Percentiles rank a stretch among this genome's conserved stretches.
Conservation (phyloP, 2,329 filamentous ascomycete species). For the Berkeleyomyces basicola region DNA sequence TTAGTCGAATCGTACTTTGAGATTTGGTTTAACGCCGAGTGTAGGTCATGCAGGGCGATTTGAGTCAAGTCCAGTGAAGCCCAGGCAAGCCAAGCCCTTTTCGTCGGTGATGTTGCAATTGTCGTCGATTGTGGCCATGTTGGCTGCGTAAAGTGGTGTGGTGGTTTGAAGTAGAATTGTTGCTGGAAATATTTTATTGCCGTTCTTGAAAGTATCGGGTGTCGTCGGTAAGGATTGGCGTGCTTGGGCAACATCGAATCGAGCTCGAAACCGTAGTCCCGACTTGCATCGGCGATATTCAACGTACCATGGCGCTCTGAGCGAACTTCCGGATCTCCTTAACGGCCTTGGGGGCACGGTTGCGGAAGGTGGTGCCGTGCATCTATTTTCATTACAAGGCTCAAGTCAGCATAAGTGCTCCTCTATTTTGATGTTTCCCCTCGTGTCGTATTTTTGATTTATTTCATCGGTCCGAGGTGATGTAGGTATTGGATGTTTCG, state of each 20-base stretch:
- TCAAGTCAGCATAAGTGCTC: slow-evolving; percentile 21
- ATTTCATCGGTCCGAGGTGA: neutral
- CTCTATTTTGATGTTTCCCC: slow-evolving; percentile 1
- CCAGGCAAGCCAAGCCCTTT: neutral
- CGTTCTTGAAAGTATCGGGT: neutral
- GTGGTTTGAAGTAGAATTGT: neutral
- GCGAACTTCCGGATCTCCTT: slow-evolving; percentile 99
- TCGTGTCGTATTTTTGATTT: neutral
- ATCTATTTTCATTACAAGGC: slow-evolving; percentile 38
- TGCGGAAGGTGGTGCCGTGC: slow-evolving; percentile 98
- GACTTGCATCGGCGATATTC: slow-evolving; percentile 3
- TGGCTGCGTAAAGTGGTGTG: neutral
- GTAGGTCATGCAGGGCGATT: neutral
- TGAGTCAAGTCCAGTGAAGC: neutral
- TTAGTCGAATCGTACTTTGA: slow-evolving; percentile 9
- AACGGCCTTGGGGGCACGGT: slow-evolving; percentile 94
- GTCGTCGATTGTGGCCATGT: neutral
- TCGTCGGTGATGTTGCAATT: neutral
- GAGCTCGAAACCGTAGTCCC: slow-evolving; percentile 6
- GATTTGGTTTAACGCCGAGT: neutral
- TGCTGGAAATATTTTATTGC: neutral
- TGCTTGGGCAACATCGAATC: neutral
- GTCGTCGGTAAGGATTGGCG: neutral
- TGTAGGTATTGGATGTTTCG: neutral
- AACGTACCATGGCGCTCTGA: slow-evolving; percentile 81